Base-by-base conservation (phyloP, 371 early-diverging fungal genomes). In the Cokeromyces recurvatus region DNA sequence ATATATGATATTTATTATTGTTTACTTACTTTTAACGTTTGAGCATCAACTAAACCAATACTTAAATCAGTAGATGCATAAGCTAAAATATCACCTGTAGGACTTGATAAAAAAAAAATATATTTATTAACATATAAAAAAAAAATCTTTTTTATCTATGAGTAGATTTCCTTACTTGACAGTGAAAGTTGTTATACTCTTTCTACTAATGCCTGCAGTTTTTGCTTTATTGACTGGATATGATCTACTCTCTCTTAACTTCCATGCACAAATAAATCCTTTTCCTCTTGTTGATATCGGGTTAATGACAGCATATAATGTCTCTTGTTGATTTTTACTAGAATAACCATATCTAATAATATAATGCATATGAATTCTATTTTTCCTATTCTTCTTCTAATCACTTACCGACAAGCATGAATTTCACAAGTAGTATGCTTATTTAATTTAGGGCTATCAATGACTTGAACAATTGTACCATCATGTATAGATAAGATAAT, bases 371-470 rank as follows among this genome's bases (percentile, higher is more conserved):
- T 17, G 38, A 32, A 2, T 19, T 1, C 2, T 17, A n/a, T 20
- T 34, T 7, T 9, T 22, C 14, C 7, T 19, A 19, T 23, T 25
- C 17, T 11, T 8, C 14, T 5, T n/a, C 22, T 32, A 15, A 24
- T n/a, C 8, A 17, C 24, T 32, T 56, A 79, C 43, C 78, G 65
- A 48, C 78, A 76, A 10, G 68, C 62, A 35, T 68, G 65, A 45
- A 76, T 77, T 27, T 71, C 70, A 42, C 75, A 77, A 9, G 31
- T 40, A 16, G 64, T 71, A 40, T 57, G 68, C 37, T 64, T 62
- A 55, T 80, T 78, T 36, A 76, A 38, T 23, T 63, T 69, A 2
- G 84, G 85, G 23, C 79, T 78, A 24, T 84, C 78, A 37, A 86
- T 82, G 12, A 69, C 71, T 45, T 82, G 82, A 17, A 78, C 55